Evolutionary conservation across 257 asterid genomes (phyloP).

Genomic region (Apocynum venetum): DNA sequence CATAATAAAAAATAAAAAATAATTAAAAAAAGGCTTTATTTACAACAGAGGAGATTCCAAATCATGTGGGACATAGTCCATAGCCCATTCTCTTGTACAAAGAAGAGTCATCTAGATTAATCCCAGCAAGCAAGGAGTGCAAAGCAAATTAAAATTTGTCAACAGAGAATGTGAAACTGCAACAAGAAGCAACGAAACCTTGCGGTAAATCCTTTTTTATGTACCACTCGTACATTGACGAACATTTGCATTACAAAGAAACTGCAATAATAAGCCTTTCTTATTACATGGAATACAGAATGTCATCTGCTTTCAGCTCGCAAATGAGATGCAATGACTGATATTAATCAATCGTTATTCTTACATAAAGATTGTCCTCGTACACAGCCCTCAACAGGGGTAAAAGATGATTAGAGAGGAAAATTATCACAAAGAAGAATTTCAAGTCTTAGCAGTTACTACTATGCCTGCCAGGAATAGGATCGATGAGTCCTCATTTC

Average conservation of each 20-base stretch:
- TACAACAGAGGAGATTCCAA: too few relatives aligned
- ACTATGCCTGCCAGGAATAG: not conserved
- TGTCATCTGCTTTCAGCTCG: not conserved
- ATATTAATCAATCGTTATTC: not conserved
- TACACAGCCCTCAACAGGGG: not conserved
- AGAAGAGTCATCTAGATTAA: too few relatives aligned
- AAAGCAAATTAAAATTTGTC: too few relatives aligned
- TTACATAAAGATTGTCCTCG: not conserved
- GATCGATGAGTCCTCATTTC: constrained; percentile 14
- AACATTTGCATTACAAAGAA: not conserved
- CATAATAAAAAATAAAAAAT: too few relatives aligned
- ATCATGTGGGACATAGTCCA: too few relatives aligned
- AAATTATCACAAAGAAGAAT: not conserved
- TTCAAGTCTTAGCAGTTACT: not conserved
- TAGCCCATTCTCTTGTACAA: too few relatives aligned
- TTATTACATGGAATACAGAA: not conserved
- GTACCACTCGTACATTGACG: too few relatives aligned
- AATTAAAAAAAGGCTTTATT: too few relatives aligned
- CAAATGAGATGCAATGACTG: not conserved
- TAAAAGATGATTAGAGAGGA: not conserved
- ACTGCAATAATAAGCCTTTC: not conserved
- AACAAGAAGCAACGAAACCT: too few relatives aligned
- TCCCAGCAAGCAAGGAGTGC: too few relatives aligned
- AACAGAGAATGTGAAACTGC: too few relatives aligned
- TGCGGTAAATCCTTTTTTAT: too few relatives aligned